A percentile compares a stretch with the other conserved stretches of the same genome.
phyloP scores from a whole-genome alignment of 179 eudicot species.

The Actinidia polygama region DNA sequence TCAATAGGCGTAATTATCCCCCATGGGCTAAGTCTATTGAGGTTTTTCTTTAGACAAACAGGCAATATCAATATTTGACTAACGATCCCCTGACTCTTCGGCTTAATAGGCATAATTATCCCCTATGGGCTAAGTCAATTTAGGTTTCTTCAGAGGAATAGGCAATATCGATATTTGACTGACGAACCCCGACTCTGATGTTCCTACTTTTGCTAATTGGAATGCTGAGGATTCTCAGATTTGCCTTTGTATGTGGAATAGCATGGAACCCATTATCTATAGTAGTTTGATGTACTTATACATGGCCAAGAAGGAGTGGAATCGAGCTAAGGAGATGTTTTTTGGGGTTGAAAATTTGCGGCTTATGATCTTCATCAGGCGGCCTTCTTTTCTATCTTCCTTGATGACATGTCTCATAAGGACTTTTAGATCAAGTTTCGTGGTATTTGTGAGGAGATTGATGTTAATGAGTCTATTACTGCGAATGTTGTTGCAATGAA shows the following conservation, averaged over 20 bases:
- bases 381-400: neutral
- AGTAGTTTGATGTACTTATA: neutral
- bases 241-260: neutral
- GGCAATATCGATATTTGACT: neutral
- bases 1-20: too few relatives aligned
- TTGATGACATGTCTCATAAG: too few relatives aligned
- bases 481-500: neutral
- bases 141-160: neutral
- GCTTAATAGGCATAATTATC: too few relatives aligned
- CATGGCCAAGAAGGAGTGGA: neutral
- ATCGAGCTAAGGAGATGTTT: neutral
- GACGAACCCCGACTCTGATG: neutral
- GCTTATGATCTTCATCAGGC: neutral
- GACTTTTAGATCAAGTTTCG: too few relatives aligned
- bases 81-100: neutral
- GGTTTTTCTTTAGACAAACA: neutral
- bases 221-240: neutral
- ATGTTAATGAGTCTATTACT: neutral
- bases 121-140: neutral
- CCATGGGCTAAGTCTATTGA: neutral
- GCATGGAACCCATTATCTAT: neutral
- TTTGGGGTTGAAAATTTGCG: neutral
- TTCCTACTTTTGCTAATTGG: neutral
- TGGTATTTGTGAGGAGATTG: too few relatives aligned
- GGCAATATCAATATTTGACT: neutral